Conservation (phyloP, 495 filamentous ascomycete genomes). For the Hypoxylon fuscum region DNA sequence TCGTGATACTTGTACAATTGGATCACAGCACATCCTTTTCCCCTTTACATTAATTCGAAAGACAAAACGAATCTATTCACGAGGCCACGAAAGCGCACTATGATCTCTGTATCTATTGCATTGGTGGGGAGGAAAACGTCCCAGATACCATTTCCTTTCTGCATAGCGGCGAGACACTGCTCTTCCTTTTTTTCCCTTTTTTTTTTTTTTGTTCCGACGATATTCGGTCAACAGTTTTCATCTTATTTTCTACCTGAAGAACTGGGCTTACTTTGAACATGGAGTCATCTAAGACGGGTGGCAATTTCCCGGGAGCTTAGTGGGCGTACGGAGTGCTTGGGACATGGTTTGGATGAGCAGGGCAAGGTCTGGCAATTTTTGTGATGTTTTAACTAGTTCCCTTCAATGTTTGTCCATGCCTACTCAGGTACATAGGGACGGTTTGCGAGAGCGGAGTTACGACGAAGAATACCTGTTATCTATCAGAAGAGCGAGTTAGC, state of each 20-base stretch:
- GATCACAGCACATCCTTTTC: constrained; percentile 30
- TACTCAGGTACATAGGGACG: constrained; percentile 17
- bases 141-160: constrained; percentile 42
- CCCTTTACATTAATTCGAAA: constrained; percentile 28
- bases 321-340: constrained; percentile 37
- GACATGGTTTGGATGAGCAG: constrained; percentile 31
- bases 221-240: background rate
- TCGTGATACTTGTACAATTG: constrained; percentile 35
- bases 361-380: constrained; percentile 24
- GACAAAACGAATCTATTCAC: constrained; percentile 30
- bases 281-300: constrained; percentile 40
- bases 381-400: constrained; percentile 13
- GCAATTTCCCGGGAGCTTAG: constrained; percentile 11
- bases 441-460: constrained; percentile 13
- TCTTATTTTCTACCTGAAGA: constrained; percentile 18
- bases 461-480: constrained; percentile 1
- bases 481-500: background rate
- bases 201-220: constrained; percentile 4
- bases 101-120: constrained; percentile 37
- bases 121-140: constrained; percentile 35
- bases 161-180: constrained; percentile 42
- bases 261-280: constrained; percentile 35
- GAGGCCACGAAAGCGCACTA: constrained; percentile 38
- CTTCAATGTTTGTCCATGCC: constrained; percentile 22
- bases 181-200: constrained; percentile 12